phyloP scores from a whole-genome alignment of 495 filamentous ascomycete species.

The Penicillium ochrochloron region DNA sequence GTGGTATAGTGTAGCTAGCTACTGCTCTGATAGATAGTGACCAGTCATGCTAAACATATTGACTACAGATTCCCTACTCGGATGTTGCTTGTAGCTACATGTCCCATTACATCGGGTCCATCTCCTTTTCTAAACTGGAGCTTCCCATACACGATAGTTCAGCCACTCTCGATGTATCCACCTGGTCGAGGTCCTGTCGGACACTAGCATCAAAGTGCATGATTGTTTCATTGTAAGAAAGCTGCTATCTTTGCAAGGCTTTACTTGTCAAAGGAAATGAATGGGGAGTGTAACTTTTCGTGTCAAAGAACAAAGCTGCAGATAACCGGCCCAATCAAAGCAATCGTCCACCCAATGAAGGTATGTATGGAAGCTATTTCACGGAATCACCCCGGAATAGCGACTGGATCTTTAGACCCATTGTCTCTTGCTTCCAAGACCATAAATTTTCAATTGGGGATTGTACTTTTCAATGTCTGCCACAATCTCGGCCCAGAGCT shows the following conservation, averaged over 20 bases:
- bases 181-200: neutral
- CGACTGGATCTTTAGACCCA: neutral
- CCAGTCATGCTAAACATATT: no score
- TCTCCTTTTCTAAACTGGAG: neutral
- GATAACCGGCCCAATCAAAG: neutral
- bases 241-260: neutral
- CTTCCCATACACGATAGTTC: neutral
- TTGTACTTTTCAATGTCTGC: neutral
- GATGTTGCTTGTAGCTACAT: neutral
- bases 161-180: neutral
- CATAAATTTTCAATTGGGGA: neutral
- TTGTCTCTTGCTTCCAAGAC: neutral
- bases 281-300: neutral
- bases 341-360: neutral
- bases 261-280: neutral
- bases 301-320: neutral
- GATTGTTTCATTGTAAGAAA: neutral
- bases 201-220: neutral
- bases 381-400: neutral
- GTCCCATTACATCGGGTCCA: neutral
- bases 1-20: neutral
- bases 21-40: neutral
- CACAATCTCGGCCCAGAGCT: conserved; percentile 10
- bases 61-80: neutral
- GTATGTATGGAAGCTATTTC: neutral